Conservation (phyloP, 495 filamentous ascomycete species). For the Xanthoparmelia taractica region DNA sequence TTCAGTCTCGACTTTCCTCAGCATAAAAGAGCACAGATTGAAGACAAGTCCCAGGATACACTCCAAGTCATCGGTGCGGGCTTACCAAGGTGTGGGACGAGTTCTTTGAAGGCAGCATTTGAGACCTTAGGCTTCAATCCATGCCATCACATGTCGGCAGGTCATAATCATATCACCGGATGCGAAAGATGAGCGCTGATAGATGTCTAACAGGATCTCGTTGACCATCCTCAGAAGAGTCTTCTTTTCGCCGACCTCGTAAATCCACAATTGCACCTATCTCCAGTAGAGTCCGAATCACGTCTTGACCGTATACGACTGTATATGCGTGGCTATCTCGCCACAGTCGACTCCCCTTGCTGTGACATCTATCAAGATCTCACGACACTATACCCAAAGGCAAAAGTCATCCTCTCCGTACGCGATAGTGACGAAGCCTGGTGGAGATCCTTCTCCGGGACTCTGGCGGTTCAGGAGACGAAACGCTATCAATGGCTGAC, state of each 20-base stretch:
- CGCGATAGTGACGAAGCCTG: constrained; percentile 5
- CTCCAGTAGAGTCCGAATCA: background rate
- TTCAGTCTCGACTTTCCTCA: background rate
- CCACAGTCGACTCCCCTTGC: background rate
- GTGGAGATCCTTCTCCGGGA: background rate
- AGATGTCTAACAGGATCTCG: background rate
- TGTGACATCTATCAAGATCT: constrained; percentile 25
- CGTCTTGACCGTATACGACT: background rate
- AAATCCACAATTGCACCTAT: too few relatives aligned
- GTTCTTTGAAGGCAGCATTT: constrained; percentile 41
- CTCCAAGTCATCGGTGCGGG: constrained; percentile 30
- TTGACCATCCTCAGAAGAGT: background rate
- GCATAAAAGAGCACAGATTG: background rate
- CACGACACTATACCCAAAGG: constrained; percentile 49
- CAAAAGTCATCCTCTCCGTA: constrained; percentile 43
- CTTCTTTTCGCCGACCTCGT: background rate
- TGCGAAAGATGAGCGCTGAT: background rate
- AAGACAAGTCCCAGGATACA: background rate
- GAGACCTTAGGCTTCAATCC: constrained; percentile 31
- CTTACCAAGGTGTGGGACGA: constrained; percentile 43
- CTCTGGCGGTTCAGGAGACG: background rate
- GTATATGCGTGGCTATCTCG: background rate
- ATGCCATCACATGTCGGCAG: constrained; percentile 9
- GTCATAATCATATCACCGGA: background rate
- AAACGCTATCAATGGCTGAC: background rate